phyloP scores from a whole-genome alignment of 1,139 yeast species.

The Saccharomyces hybrid region DNA sequence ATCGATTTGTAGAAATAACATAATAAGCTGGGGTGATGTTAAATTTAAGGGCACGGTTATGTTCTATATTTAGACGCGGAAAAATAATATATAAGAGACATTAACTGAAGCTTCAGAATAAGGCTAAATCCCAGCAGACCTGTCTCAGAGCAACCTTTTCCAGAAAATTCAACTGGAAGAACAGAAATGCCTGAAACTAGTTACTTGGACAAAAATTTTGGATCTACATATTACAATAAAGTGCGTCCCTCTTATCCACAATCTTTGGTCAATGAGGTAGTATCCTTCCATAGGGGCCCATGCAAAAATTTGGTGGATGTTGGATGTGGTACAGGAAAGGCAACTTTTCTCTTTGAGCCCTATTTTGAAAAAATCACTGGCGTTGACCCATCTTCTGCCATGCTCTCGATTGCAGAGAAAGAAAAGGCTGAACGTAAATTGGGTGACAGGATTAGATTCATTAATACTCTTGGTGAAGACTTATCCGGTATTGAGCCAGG shows the following conservation, averaged over 20 bases:
- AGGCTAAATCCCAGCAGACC: too few species aligned
- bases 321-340: constrained; percentile 82
- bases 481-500: constrained; percentile 22
- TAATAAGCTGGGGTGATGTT: too few species aligned
- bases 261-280: constrained; percentile 38
- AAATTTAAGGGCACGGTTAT: too few species aligned
- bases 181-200: constrained; percentile 8
- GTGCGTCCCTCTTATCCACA: constrained; percentile 52
- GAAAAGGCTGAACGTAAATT: constrained; percentile 9
- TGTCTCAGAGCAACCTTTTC: background rate
- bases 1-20: too few species aligned
- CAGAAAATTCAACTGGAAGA: background rate
- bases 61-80: too few species aligned
- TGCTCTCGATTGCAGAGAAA: constrained; percentile 47
- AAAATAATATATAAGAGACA: too few species aligned
- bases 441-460: constrained; percentile 18
- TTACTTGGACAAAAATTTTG: constrained; percentile 37
- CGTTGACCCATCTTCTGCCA: constrained; percentile 54
- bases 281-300: constrained; percentile 30
- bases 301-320: constrained; percentile 47
- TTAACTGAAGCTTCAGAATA: too few species aligned
- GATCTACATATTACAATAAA: constrained; percentile 44
- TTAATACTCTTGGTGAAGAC: constrained; percentile 32
- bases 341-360: constrained; percentile 42
- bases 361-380: constrained; percentile 48